Evolutionary conservation across 768 basidiomycete species (phyloP).

Genomic region (Psilocybe subaeruginosa): DNA sequence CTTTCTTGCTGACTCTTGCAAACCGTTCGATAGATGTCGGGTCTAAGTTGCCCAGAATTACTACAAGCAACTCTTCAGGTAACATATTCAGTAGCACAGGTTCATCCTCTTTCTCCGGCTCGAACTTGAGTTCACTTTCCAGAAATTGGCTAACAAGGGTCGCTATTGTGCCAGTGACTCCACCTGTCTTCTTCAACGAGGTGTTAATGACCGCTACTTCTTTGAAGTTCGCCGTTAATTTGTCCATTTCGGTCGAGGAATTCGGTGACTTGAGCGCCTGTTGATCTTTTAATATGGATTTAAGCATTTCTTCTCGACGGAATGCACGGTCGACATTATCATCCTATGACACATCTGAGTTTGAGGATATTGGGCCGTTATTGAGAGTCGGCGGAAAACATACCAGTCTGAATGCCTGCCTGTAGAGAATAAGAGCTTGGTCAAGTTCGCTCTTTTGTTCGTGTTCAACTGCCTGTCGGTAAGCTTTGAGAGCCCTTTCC

Average conservation of each 20-base stretch:
- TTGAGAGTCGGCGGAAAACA: slow-evolving; percentile 5
- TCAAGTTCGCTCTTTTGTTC: slow-evolving; percentile 80
- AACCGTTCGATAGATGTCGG: slow-evolving; percentile 76
- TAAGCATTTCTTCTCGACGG: slow-evolving; percentile 55
- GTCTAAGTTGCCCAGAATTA: slow-evolving; percentile 69
- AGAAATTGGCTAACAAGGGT: slow-evolving; percentile 51
- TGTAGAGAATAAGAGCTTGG: slow-evolving; percentile 75
- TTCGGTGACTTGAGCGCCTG: slow-evolving; percentile 9
- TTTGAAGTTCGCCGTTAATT: slow-evolving; percentile 29
- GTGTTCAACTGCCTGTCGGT: slow-evolving; percentile 67
- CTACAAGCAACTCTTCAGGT: slow-evolving; percentile 78
- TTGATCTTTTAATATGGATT: slow-evolving; percentile 33
- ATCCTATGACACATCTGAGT: slow-evolving; percentile 38
- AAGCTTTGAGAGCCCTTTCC: slow-evolving; percentile 61
- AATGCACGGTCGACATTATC: slow-evolving; percentile 77
- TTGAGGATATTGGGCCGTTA: not conserved
- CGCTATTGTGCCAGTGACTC: slow-evolving; percentile 45
- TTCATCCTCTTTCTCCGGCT: slow-evolving; percentile 68
- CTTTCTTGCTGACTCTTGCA: slow-evolving; percentile 71
- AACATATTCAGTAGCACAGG: slow-evolving; percentile 57
- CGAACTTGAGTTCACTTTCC: slow-evolving; percentile 52
- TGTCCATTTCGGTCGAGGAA: slow-evolving; percentile 22
- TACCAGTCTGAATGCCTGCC: slow-evolving; percentile 75
- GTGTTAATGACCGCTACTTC: slow-evolving; percentile 26
- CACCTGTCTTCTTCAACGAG: slow-evolving; percentile 13